These are phyloP conservation scores for Trichoderma sp. DNA, from an alignment of 2,329 filamentous ascomycete genomes.

Conservation along the genomic window DNA sequence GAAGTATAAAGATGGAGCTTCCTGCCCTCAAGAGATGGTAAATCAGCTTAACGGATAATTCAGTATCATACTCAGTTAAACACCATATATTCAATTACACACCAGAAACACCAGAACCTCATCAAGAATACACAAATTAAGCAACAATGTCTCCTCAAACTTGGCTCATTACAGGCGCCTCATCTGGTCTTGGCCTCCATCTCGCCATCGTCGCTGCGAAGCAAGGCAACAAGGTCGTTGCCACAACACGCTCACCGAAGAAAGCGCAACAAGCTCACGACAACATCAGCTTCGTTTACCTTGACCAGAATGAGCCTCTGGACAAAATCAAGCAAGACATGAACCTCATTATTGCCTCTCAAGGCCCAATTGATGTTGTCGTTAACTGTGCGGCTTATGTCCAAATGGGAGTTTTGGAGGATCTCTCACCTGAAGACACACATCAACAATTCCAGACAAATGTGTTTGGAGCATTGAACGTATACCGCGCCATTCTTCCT, in stretches of 20 bases:
- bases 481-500: conserved; percentile 24
- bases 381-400: conserved; percentile 27
- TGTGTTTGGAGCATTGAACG: conserved; percentile 21
- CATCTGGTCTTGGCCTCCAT: conserved; percentile 18
- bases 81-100: not conserved
- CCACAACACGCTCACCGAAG: conserved; percentile 7
- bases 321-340: conserved; percentile 21
- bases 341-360: not conserved
- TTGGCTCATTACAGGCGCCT: conserved; percentile 26
- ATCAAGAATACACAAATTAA: not conserved
- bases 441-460: conserved; percentile 18
- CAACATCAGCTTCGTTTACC: conserved; percentile 2
- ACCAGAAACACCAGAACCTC: not conserved
- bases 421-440: conserved; percentile 20
- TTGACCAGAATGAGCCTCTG: conserved; percentile 25
- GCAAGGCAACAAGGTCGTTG: conserved; percentile 23
- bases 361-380: conserved; percentile 16
- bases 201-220: conserved; percentile 17
- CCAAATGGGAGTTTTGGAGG: conserved; percentile 21
- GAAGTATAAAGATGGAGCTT: conserved; percentile 3
- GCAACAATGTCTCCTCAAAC: conserved; percentile 16
- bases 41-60: not conserved
- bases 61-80: not conserved
- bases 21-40: not conserved
- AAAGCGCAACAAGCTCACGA: not conserved